phyloP scores from a whole-genome alignment of 305 asterid species.

The Solanum hybrid region DNA sequence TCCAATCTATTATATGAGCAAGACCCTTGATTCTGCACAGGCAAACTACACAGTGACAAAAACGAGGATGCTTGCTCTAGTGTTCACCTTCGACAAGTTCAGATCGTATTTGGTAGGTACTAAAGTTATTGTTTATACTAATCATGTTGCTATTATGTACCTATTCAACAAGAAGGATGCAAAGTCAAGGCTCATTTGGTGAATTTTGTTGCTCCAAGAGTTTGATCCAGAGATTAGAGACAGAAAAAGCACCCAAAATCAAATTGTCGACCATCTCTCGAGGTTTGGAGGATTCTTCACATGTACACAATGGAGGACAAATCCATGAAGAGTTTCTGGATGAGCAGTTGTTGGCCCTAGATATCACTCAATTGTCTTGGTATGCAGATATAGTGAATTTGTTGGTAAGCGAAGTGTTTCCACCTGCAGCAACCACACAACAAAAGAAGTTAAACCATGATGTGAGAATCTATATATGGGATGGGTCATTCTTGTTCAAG shows the following conservation, averaged over 20 bases:
- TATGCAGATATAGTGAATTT: not conserved
- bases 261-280: not conserved
- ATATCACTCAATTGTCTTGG: not conserved
- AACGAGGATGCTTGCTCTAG: not conserved
- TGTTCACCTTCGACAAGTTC: not conserved
- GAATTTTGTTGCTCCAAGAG: not conserved
- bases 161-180: not conserved
- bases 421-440: not conserved
- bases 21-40: not conserved
- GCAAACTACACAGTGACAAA: not conserved
- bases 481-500: not conserved
- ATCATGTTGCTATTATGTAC: not conserved
- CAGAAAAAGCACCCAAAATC: not conserved
- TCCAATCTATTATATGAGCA: not conserved
- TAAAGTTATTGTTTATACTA: not conserved
- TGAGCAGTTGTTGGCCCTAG: not conserved
- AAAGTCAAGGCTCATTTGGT: not conserved
- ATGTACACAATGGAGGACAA: not conserved
- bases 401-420: not conserved
- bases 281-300: not conserved
- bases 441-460: not conserved
- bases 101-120: not conserved
- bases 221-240: not conserved
- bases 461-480: not conserved
- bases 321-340: not conserved